Evolutionary conservation across 148 eudicot genomes (phyloP).

Genomic region (Diospyros kaki): DNA sequence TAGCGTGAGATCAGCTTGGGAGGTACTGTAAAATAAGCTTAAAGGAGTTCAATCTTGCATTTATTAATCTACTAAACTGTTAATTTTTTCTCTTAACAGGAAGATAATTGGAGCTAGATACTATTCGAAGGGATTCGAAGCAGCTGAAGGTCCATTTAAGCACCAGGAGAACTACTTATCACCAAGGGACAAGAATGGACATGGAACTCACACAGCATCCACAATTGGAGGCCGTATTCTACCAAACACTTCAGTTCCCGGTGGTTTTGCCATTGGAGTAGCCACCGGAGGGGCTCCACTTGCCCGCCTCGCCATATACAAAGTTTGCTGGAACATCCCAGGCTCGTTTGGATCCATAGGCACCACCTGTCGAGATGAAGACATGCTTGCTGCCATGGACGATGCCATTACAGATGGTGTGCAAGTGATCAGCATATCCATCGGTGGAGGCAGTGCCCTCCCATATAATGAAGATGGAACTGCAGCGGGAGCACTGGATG

Average conservation of each 20-base stretch:
- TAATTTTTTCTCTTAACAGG: slow-evolving; percentile 26
- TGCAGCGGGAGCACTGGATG: slow-evolving; percentile 76
- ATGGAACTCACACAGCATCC: slow-evolving; percentile 88
- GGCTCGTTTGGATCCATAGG: slow-evolving; percentile 23
- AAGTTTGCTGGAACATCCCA: slow-evolving; percentile 55
- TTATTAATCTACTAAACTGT: too few species aligned
- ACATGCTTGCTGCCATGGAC: slow-evolving; percentile 84
- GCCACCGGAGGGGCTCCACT: slow-evolving; percentile 94
- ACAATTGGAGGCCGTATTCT: slow-evolving; percentile 68
- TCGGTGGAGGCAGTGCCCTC: slow-evolving; percentile 27
- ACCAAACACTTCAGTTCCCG: slow-evolving; percentile 43
- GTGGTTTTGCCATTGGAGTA: slow-evolving; percentile 57
- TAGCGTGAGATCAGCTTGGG: too few species aligned
- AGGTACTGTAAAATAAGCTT: too few species aligned
- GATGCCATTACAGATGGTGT: slow-evolving; percentile 87
- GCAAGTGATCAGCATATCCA: slow-evolving; percentile 63
- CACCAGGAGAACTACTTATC: slow-evolving; percentile 51
- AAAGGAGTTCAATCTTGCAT: too few species aligned
- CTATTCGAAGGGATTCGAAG: slow-evolving; percentile 75
- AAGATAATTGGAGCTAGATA: slow-evolving; percentile 86
- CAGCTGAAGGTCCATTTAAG: slow-evolving; percentile 51
- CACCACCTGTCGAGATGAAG: slow-evolving; percentile 62
- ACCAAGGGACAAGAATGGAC: slow-evolving; percentile 83
- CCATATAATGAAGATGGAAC: slow-evolving; percentile 42
- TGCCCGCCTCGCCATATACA: slow-evolving; percentile 77